Evolutionary conservation across 331 rosid species (phyloP).

Genomic region (Erythrophleum ivorense): DNA sequence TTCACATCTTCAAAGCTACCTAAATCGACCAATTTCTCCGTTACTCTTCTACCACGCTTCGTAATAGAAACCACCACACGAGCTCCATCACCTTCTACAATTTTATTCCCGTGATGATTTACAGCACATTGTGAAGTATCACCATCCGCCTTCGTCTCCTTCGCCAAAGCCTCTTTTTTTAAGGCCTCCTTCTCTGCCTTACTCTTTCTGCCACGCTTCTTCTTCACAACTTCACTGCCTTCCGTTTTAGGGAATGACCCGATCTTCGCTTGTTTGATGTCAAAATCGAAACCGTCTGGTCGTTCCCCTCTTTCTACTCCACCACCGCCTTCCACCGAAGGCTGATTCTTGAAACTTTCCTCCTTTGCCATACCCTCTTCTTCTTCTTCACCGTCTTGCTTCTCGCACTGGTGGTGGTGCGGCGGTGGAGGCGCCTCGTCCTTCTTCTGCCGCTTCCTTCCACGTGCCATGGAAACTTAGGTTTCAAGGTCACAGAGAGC

Average conservation of each 20-base stretch:
- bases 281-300: neutral
- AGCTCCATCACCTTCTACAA: neutral
- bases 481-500: neutral
- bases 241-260: neutral
- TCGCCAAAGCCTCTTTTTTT: neutral
- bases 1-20: neutral
- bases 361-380: too few relatives aligned
- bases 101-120: neutral
- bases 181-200: slow-evolving; percentile 19
- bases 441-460: slow-evolving; percentile 17
- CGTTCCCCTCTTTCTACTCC: neutral
- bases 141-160: neutral
- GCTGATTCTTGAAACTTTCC: neutral
- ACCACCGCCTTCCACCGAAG: neutral
- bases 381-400: too few relatives aligned
- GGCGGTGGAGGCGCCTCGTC: neutral
- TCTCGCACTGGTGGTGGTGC: neutral
- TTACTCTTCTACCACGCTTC: neutral
- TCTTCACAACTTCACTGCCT: neutral
- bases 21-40: neutral
- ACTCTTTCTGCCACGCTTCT: slow-evolving; percentile 20
- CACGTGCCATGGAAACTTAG: slow-evolving; percentile 18
- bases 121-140: neutral
- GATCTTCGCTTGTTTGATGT: neutral
- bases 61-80: neutral